Evolutionary conservation across 306 rosid genomes (phyloP).

Genomic region (Vicia sativa): DNA sequence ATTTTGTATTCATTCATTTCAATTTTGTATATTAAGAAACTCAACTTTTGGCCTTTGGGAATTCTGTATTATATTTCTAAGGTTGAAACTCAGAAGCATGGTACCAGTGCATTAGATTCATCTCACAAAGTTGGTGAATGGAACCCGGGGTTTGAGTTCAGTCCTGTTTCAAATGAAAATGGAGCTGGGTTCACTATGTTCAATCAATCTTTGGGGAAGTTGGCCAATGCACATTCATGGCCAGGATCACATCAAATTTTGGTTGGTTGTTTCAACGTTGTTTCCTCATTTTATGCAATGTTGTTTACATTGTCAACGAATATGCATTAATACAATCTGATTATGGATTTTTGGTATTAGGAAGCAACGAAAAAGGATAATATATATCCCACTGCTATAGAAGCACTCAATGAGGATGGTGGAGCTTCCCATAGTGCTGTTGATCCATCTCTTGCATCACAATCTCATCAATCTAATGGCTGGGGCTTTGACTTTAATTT

Average conservation of each 20-base stretch:
- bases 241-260: constrained; percentile 44
- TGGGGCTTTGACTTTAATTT: constrained; percentile 53
- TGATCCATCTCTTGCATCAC: constrained; percentile 45
- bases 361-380: constrained; percentile 47
- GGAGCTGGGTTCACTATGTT: constrained; percentile 36
- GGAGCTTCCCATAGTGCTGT: constrained; percentile 37
- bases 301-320: constrained; percentile 25
- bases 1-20: background rate
- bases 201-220: constrained; percentile 48
- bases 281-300: constrained; percentile 28
- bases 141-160: constrained; percentile 59
- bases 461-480: constrained; percentile 47
- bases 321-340: constrained; percentile 29
- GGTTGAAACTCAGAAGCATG: constrained; percentile 51
- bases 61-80: constrained; percentile 40
- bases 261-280: constrained; percentile 52
- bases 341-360: constrained; percentile 50
- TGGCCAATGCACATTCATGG: constrained; percentile 50
- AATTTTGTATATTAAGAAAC: background rate
- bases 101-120: constrained; percentile 40
- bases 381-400: constrained; percentile 36
- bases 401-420: constrained; percentile 35
- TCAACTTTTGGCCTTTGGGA: constrained; percentile 3
- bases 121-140: constrained; percentile 49
- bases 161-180: constrained; percentile 38